Evolutionary conservation across 352 stramenopile genomes (phyloP), one percentile per base, ranked within the genome.

Genomic region (Phytophthora pinifolia): DNA sequence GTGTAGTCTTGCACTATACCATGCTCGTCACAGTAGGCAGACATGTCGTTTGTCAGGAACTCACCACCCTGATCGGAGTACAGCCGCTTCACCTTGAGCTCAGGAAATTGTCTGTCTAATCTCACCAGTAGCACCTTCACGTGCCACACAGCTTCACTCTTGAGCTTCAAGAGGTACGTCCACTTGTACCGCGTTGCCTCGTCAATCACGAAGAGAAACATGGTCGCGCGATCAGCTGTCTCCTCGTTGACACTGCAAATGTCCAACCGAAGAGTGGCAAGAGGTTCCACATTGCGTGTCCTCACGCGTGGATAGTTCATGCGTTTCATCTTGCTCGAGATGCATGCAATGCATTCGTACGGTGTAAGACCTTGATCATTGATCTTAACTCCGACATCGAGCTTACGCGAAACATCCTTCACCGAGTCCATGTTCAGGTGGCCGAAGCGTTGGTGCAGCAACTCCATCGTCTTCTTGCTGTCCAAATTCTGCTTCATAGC

Each of bases 361-460:
- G 20, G 20, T 4, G 20, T 44, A 30, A 46, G 18, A 46, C 13
- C 14, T 47, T 46, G 20, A 13, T 20, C 13, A 25, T 54, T 54
- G 6, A 54, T 8, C 47, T 45, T 54, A 36, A 54, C 30, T 17
- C 35, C 47, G 29, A 54, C 32, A 10, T 54, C 35, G 9, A 37
- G 18, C 5, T 54, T 34, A 3, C 20, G 20, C 20, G 20, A 25
- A 3, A 25, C 20, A 25, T 25, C 20, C 20, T 25, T 25, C 1
- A 25, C 20, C 20, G 20, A 25, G 20, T 31, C 13, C 47, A 54
- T 46, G 35, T n/a, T 33, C 20, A 25, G 18, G 37, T 54, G 36
- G 3, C 39, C 25, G 41, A 47, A 47, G n/a, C 41, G 41, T 8
- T 47, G 41, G 2, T 37, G 25, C 20, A 46, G 12, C 10, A 54